Base-by-base conservation (phyloP, 768 basidiomycete species). In the Rhodotorula toruloides region DNA sequence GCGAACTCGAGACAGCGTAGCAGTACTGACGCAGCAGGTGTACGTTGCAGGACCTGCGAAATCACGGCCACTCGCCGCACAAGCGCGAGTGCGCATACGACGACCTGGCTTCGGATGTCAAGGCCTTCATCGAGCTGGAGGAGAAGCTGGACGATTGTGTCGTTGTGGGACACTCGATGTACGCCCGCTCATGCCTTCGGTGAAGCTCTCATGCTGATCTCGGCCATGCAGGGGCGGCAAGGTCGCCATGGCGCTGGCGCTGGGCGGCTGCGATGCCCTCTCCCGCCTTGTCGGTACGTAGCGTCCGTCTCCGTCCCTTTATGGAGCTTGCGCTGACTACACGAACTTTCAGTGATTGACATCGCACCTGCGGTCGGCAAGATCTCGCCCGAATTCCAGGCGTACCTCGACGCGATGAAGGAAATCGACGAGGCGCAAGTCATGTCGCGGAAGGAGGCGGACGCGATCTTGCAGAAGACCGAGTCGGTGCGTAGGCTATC, bases 101-200 rank as follows among this genome's bases (percentile, higher is more conserved):
- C 16, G 82, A 85, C 43, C 89, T 94, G 89, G 90, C 89, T 0
- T 77, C 78, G 8, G 92, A 96, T 72, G 83, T 94, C 19, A 77
- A 86, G 2, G 79, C 83, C 50, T 90, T 91, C 74, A 82, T 88
- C 64, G 73, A 79, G 39, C 2, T 58, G 25, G 78, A 80, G 40
- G 36, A 70, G 12, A 42, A 58, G 0, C 76, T 89, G 46, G 79
- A 79, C 4, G 79, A 87, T 25, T 82, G 92, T 25, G 84, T 88
- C 4, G 81, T 96, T 8, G 79, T 94, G 7, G 92, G 92, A 0
- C 92, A 94, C 76, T 93, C 91, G 4, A 92, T 94, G 91, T 91
- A 71, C 60, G 87, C 79, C 11, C 1, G n/a, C 11, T 17, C 39
- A 13, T 58, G 13, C 48, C 32, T 52, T 17, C 3, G n/a, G 29